Percentiles rank a stretch among this genome's conserved stretches.
Evolutionary conservation across 1,139 yeast genomes (phyloP).

Genomic region (Debaryomyces subglobosus): DNA sequence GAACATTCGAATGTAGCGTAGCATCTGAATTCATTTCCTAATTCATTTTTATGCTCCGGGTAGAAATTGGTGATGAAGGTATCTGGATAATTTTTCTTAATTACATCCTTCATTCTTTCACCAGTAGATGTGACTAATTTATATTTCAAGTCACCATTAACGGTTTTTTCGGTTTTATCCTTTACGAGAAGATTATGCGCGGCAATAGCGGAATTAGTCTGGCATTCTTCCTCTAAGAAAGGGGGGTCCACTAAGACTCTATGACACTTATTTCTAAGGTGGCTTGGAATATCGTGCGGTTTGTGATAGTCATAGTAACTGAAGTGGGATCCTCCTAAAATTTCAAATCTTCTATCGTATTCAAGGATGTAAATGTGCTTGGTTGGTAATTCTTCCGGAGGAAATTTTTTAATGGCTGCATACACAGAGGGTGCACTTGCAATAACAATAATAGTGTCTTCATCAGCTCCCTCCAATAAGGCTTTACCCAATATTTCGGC

Average conservation of each 20-base stretch:
- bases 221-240: constrained; percentile 79
- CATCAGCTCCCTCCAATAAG: constrained; percentile 73
- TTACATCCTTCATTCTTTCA: constrained; percentile 74
- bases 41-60: constrained; percentile 84
- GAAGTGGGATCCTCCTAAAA: constrained; percentile 66
- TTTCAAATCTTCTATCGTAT: constrained; percentile 72
- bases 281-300: constrained; percentile 65
- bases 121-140: constrained; percentile 80
- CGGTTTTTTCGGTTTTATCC: constrained; percentile 40
- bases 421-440: constrained; percentile 92
- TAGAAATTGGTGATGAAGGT: constrained; percentile 62
- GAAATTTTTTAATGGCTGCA: constrained; percentile 70
- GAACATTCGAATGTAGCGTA: constrained; percentile 70
- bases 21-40: constrained; percentile 86
- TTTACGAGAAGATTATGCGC: constrained; percentile 60
- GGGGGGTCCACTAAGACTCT: constrained; percentile 89
- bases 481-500: constrained; percentile 70
- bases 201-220: constrained; percentile 69
- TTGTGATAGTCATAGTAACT: constrained; percentile 73
- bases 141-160: constrained; percentile 44
- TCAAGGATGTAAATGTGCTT: constrained; percentile 74
- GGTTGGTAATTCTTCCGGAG: constrained; percentile 60
- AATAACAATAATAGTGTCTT: constrained; percentile 68
- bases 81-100: constrained; percentile 65
- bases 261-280: constrained; percentile 64